A percentile compares a stretch with the other conserved stretches of the same genome.
Conservation (phyloP, 768 basidiomycete species). For the Termitomyces titanicus region DNA sequence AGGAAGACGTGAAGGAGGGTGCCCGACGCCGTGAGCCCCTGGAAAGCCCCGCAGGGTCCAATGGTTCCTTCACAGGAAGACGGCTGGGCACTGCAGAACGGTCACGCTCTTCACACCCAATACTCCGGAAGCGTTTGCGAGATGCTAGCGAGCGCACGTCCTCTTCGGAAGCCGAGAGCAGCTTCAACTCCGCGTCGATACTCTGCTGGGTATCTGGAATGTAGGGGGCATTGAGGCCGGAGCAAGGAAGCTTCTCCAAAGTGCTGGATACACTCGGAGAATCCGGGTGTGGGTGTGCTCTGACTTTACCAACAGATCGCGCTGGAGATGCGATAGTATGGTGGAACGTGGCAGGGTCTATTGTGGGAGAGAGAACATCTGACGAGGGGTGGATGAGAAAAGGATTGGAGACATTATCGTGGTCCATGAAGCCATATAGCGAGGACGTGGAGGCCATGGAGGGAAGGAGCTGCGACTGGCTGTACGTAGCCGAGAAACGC, state of each 20-base stretch:
- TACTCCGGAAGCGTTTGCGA: constrained; percentile 9
- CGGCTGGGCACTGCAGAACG: background rate
- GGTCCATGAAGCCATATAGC: constrained; percentile 1
- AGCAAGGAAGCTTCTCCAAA: constrained; percentile 8
- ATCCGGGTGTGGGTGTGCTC: constrained; percentile 1
- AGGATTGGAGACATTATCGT: background rate
- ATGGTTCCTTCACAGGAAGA: background rate
- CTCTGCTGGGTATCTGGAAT: constrained; percentile 4
- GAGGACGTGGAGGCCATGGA: constrained; percentile 2
- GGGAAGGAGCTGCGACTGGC: constrained; percentile 5
- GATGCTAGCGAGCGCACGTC: background rate
- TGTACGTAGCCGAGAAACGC: constrained; percentile 4
- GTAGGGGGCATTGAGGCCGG: constrained; percentile 17
- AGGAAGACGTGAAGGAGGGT: constrained; percentile 13
- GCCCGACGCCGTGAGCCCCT: constrained; percentile 7
- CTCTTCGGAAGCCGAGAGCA: constrained; percentile 1
- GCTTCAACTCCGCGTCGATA: background rate
- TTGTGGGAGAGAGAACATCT: constrained; percentile 5
- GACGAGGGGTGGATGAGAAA: background rate
- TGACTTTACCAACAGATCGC: background rate
- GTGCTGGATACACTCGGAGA: constrained; percentile 3
- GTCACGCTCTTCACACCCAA: background rate
- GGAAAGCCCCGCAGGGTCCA: background rate
- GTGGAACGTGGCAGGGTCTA: constrained; percentile 9
- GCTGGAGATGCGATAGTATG: background rate